Evolutionary conservation across 768 basidiomycete genomes (phyloP), one percentile per base, ranked within the genome.

Genomic region (Austroboletus eburneus): DNA sequence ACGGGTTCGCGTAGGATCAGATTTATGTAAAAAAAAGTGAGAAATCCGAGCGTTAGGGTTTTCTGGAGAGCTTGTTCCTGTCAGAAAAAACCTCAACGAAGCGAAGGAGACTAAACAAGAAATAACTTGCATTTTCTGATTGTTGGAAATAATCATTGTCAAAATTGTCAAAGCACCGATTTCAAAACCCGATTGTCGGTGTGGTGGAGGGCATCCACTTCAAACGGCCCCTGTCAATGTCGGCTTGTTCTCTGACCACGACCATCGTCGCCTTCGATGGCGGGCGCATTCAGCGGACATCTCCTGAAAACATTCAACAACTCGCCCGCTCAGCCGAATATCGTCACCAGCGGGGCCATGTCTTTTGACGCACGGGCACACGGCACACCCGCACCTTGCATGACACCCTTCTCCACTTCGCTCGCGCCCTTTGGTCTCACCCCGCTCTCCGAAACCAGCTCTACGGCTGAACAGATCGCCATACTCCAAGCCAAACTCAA

Each of bases 401-500:
- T 21, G 6, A 35, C 54, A 49, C 10, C 34, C 33, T 43, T 42
- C 18, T 39, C 24, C 48, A 55, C 36, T 17, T 29, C 35, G n/a
- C 29, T 37, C n/a, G 21, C 20, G 27, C 20, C 32, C 22, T 46
- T 50, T 24, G 50, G 48, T 22, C 39, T 36, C 45, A 27, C 42
- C 5, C 46, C 58, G 2, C 17, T 85, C 29, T 77, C 80, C 1
- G 77, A 84, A 45, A 83, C 80, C 38, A 81, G 83, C 0, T 77
- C 81, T 2, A 70, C 73, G 44, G 83, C 55, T 4, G 54, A 46
- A 37, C 33, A 80, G 57, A 79, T 91, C 35, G 85, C 83, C 5
- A 63, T 75, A 0, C 70, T 96, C 2, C 91, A 95, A 60, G 81
- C 77, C 12, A 88, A 91, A 63, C 74, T 99, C 24, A 76, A 87